These are phyloP conservation scores for Cladosporium sp. DNA, from an alignment of 2,329 filamentous ascomycete genomes.

Conservation along the genomic window DNA sequence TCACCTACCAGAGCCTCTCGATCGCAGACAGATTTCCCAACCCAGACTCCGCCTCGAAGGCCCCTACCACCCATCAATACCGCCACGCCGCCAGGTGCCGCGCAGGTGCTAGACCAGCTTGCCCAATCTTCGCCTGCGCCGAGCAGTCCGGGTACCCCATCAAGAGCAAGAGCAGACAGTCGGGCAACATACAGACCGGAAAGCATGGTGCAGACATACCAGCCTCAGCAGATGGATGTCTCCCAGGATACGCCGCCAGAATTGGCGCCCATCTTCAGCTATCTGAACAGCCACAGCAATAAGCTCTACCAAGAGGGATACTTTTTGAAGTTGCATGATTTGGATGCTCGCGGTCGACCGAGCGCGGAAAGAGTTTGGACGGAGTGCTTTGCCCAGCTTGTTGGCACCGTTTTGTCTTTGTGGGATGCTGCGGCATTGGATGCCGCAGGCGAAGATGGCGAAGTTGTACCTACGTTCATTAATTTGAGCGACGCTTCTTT, in stretches of 20 bases:
- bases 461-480: constrained; percentile 88
- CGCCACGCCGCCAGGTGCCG: constrained; percentile 23
- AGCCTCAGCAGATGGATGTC: constrained; percentile 83
- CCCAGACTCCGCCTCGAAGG: constrained; percentile 21
- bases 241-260: constrained; percentile 85
- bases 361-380: constrained; percentile 87
- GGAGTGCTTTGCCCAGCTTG: constrained; percentile 94
- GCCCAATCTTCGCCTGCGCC: constrained; percentile 12
- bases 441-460: constrained; percentile 77
- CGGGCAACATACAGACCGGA: constrained; percentile 66
- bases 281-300: constrained; percentile 91
- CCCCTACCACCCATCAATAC: constrained; percentile 30
- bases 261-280: constrained; percentile 89
- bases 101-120: constrained; percentile 19
- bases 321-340: constrained; percentile 93
- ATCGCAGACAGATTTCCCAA: constrained; percentile 9
- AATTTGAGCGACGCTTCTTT: constrained; percentile 97
- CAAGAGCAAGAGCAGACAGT: constrained; percentile 48
- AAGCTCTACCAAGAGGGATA: constrained; percentile 98
- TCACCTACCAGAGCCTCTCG: constrained; percentile 7
- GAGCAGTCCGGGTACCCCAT: constrained; percentile 35
- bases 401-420: constrained; percentile 89
- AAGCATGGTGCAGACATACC: constrained; percentile 84
- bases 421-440: constrained; percentile 96
- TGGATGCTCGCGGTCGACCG: constrained; percentile 84